Percentiles rank a stretch among this genome's conserved stretches.
phyloP scores from a whole-genome alignment of 176 grass and related monocot species.

The Saccharum officinarum region DNA sequence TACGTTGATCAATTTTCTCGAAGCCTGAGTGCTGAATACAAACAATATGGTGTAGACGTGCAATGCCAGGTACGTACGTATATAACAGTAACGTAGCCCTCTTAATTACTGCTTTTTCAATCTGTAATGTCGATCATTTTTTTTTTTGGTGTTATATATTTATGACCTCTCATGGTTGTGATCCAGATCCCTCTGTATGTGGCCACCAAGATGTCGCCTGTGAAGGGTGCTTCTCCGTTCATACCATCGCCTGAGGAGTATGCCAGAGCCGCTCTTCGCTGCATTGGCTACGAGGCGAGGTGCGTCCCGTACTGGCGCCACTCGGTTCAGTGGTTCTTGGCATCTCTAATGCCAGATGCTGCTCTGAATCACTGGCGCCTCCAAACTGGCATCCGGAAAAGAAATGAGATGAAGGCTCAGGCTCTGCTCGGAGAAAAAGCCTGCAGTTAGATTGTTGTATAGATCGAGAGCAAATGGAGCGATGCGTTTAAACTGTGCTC shows the following conservation, averaged over 20 bases:
- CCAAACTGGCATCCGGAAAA: slow-evolving; percentile 39
- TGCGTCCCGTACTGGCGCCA: slow-evolving; percentile 67
- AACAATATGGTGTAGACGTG: slow-evolving; percentile 60
- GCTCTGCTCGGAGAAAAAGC: not conserved
- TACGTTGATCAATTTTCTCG: slow-evolving; percentile 78
- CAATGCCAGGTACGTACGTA: slow-evolving; percentile 67
- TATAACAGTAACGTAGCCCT: not conserved
- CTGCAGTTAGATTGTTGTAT: too few species aligned
- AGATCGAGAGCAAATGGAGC: too few species aligned
- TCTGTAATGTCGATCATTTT: too few species aligned
- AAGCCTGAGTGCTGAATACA: slow-evolving; percentile 71
- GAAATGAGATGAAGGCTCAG: slow-evolving; percentile 35
- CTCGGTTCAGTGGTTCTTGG: slow-evolving; percentile 49
- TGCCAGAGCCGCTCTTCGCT: slow-evolving; percentile 29
- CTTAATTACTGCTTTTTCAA: not conserved
- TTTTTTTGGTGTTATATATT: too few species aligned
- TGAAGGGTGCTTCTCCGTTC: slow-evolving; percentile 43
- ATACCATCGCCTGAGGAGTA: slow-evolving; percentile 53
- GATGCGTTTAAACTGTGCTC: too few species aligned
- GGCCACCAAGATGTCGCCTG: slow-evolving; percentile 53
- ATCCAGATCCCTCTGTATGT: slow-evolving; percentile 62
- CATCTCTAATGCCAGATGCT: slow-evolving; percentile 38
- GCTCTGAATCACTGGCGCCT: slow-evolving; percentile 52
- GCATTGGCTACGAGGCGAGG: slow-evolving; percentile 46
- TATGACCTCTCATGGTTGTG: too few species aligned